A percentile compares a stretch with the other conserved stretches of the same genome.
Conservation (phyloP, 78 protist genomes). For the Dictyostelium intermedium region DNA sequence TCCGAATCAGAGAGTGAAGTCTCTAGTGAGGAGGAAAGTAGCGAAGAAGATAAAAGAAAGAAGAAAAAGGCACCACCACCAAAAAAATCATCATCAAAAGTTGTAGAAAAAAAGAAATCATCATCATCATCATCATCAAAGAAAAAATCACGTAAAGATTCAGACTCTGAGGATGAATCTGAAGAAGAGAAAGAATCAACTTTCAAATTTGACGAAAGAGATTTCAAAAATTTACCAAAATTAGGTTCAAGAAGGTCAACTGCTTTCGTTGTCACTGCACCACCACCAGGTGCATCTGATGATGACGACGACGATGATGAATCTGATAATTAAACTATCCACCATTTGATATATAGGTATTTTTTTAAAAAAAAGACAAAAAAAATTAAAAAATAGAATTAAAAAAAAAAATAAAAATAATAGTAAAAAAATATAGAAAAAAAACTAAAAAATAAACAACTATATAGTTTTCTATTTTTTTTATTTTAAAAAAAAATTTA, state of each 20-base stretch:
- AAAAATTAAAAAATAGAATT: neutral
- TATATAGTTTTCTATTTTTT: neutral
- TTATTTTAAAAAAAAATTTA: neutral
- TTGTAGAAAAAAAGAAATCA: neutral
- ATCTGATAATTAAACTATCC: neutral
- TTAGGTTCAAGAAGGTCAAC: constrained; percentile 31
- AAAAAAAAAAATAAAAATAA: neutral
- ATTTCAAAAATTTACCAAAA: neutral
- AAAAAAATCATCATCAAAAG: constrained; percentile 19
- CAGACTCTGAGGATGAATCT: neutral
- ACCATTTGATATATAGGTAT: neutral
- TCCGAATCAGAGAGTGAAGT: neutral
- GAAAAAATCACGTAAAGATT: neutral
- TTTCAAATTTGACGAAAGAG: neutral
- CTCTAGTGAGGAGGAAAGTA: neutral
- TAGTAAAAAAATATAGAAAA: neutral
- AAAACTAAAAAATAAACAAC: too few relatives aligned
- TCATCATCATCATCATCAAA: neutral
- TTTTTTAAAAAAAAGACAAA: neutral
- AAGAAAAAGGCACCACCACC: neutral
- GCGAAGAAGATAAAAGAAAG: constrained; percentile 14
- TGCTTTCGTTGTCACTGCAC: neutral
- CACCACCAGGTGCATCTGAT: neutral
- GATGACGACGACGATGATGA: neutral
- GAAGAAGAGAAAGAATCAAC: neutral